A percentile compares a stretch with the other conserved stretches of the same genome.
Evolutionary conservation across 2,329 filamentous ascomycete genomes (phyloP).

Genomic region (Xylariaceae sp.): DNA sequence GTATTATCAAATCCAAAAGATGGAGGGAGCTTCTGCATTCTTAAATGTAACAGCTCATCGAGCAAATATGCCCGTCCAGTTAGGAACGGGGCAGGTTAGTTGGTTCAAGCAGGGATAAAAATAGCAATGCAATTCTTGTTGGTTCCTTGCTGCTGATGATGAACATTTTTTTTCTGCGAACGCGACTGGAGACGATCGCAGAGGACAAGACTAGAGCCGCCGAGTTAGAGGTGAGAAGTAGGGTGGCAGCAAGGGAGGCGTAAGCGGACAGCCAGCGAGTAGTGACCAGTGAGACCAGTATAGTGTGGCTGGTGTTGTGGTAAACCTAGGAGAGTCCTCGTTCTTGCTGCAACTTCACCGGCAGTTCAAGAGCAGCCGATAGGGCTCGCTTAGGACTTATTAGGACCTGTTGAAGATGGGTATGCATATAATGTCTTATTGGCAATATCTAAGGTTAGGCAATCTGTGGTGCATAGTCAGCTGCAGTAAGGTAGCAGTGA

Average conservation of each 20-base stretch:
- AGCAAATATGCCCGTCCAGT: neutral
- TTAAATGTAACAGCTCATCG: slow-evolving; percentile 15
- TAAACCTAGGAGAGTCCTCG: neutral
- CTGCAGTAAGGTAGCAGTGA: neutral
- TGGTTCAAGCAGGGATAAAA: slow-evolving; percentile 25
- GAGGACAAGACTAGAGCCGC: neutral
- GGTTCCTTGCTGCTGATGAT: neutral
- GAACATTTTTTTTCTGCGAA: neutral
- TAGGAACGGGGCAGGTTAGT: too few relatives aligned
- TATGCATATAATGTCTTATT: neutral
- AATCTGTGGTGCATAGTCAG: slow-evolving; percentile 8
- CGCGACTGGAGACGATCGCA: neutral
- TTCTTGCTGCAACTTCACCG: too few relatives aligned
- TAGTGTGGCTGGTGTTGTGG: slow-evolving; percentile 22
- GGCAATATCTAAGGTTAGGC: slow-evolving; percentile 4
- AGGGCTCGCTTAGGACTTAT: neutral
- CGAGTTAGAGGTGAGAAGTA: slow-evolving; percentile 1
- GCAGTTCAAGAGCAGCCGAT: neutral
- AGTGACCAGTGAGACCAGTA: slow-evolving; percentile 9
- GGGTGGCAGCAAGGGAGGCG: slow-evolving; percentile 1
- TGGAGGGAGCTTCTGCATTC: slow-evolving; percentile 13
- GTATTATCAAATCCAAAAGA: neutral
- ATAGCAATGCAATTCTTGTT: slow-evolving; percentile 24
- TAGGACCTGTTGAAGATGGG: neutral
- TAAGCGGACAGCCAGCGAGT: neutral